Base-by-base conservation (phyloP, 305 asterid species). In the Fraxinus paxiana region DNA sequence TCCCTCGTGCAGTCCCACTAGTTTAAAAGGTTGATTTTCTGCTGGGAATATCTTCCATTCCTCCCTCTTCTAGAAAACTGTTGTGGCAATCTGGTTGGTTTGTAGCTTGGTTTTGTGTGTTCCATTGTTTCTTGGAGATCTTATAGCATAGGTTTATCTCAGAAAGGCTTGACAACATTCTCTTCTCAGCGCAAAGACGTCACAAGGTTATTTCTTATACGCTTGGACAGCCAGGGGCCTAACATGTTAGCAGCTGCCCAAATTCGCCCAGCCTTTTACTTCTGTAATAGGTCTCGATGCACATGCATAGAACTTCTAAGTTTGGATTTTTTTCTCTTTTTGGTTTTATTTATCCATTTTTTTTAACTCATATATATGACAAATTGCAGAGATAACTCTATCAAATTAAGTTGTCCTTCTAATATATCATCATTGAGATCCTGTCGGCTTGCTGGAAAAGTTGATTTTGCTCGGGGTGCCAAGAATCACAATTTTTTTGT, bases 221-320 rank as follows among this genome's bases (percentile, higher is more conserved):
- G 30, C 67, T 75, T 76, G 59, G 78, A 48, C 65, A 35, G 6
- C 28, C 51, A 35, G 81, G 79, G 81, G 79, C 72, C 48, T 75
- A 89, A 70, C 85, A 92, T 94, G 98, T 90, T 87, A 80, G 86
- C 88, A 76, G 86, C 94, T 73, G 84, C 87, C 59, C 93, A 81
- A 59, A 84, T 85, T 85, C 87, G 83, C 82, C 94, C 95, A n/a
- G 73, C 85, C 48, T 84, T 84, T 81, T 87, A 82, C 82, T 76
- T 85, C 84, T 83, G 83, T 65, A 72, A 77, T 85, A 90, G 97
- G 98, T 94, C 78, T 37, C 20, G n/a, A 34, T 13, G 30, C 67
- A n/a, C 72, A 41, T 30, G 31, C 20, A 22, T 43, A 24, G 71
- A 81, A 48, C 59, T 6, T 12, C n/a, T 8, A 10, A 26, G 73